Conservation (phyloP, 306 rosid genomes). For the Lathyrus sativus region DNA sequence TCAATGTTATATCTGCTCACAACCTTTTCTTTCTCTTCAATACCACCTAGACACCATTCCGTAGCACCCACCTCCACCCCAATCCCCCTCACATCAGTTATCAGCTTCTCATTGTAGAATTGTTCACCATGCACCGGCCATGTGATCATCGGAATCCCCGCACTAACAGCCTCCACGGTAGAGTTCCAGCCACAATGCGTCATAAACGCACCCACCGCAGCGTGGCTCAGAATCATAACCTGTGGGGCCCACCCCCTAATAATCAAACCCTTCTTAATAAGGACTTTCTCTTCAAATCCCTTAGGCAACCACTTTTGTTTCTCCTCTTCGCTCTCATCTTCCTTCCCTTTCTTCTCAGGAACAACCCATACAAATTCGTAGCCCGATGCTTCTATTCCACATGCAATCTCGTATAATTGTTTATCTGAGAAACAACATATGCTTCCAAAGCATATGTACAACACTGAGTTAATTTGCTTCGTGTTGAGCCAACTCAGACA, state of each 20-base stretch:
- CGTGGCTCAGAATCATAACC: conserved; percentile 14
- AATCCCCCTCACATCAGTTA: conserved; percentile 36
- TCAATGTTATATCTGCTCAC: conserved; percentile 32
- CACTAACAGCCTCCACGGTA: conserved; percentile 1
- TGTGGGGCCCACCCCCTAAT: conserved; percentile 43
- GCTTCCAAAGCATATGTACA: conserved; percentile 42
- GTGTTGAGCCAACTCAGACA: conserved; percentile 39
- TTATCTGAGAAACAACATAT: conserved; percentile 13
- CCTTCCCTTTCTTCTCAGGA: conserved; percentile 34
- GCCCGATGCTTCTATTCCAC: conserved; percentile 27
- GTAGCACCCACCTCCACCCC: conserved; percentile 45
- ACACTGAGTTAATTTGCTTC: conserved; percentile 32
- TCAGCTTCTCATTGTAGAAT: conserved; percentile 42
- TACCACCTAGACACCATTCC: conserved; percentile 18
- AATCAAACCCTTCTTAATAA: conserved; percentile 13
- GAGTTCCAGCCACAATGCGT: conserved; percentile 47
- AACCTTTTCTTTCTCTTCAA: background rate
- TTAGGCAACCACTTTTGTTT: conserved; percentile 37
- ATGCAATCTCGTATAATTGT: conserved; percentile 41
- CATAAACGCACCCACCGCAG: conserved; percentile 15
- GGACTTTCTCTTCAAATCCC: conserved; percentile 27
- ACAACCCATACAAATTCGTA: conserved; percentile 36
- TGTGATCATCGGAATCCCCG: conserved; percentile 41
- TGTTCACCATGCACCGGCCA: conserved; percentile 38
- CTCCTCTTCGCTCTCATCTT: conserved; percentile 10